Conservation (phyloP, 1,284 basidiomycete genomes). For the Volvariella volvacea region DNA sequence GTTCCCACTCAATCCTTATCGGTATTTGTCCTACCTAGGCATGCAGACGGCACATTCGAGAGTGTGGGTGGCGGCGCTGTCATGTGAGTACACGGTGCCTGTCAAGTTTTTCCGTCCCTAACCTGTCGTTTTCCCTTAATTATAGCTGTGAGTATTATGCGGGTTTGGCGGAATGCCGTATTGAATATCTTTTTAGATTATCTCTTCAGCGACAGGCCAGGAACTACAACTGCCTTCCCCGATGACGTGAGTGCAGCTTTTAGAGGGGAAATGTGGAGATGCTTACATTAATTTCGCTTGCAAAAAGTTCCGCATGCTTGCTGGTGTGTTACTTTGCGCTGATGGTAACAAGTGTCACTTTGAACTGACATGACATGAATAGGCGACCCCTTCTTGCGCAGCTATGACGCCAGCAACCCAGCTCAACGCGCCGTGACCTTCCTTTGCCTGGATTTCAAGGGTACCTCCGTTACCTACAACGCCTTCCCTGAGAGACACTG, state of each 20-base stretch:
- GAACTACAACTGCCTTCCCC: conserved; percentile 38
- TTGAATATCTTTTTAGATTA: conserved; percentile 26
- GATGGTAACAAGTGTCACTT: neutral
- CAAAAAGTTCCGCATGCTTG: conserved; percentile 39
- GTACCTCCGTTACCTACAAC: conserved; percentile 26
- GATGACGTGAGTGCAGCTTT: conserved; percentile 31
- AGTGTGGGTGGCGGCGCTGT: conserved; percentile 31
- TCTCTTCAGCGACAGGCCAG: conserved; percentile 33
- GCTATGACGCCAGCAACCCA: conserved; percentile 29
- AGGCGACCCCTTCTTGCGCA: conserved; percentile 33
- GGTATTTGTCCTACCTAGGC: conserved; percentile 18
- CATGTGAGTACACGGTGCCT: conserved; percentile 25
- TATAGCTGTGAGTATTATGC: conserved; percentile 22
- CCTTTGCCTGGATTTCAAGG: conserved; percentile 38
- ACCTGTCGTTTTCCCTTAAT: conserved; percentile 3
- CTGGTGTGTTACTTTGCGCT: conserved; percentile 20
- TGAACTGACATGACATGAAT: neutral
- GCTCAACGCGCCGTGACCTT: conserved; percentile 39
- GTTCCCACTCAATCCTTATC: neutral
- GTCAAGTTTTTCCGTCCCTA: conserved; percentile 1
- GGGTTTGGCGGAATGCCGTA: neutral
- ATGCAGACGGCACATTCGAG: conserved; percentile 33
- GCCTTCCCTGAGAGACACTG: conserved; percentile 26
- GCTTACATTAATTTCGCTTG: conserved; percentile 9
- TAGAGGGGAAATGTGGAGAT: neutral